Evolutionary conservation across 768 basidiomycete genomes (phyloP), one percentile per base, ranked within the genome.

Genomic region (Baorangia bicolor): DNA sequence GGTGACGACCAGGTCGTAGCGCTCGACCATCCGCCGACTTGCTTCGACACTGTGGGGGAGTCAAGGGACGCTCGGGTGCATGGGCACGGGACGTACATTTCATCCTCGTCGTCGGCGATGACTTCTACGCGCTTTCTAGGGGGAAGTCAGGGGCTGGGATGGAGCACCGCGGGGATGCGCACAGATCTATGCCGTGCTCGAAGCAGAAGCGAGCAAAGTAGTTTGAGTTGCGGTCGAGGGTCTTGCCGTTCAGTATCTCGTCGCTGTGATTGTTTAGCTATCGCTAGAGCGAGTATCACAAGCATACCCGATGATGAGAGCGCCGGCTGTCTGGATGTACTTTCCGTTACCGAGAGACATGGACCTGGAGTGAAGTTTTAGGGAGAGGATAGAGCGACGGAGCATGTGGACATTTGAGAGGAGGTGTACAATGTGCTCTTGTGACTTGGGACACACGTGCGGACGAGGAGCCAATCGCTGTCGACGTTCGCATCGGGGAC

Each of bases 211-310:
- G 85, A 3, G 93, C 92, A 65, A 96, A 91, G 73, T 84, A 90
- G 69, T 94, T 83, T 2, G 89, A 90, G 73, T 94, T 93, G 14
- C 82, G 76, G 70, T 93, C 92, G 45, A 83, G 81, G 0, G 91
- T 93, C 79, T 94, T 93, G 41, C 94, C 94, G 59, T 96, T 96
- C 49, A 98, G 74, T 34, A 96, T 93, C 65, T 96, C 93, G 71
- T 95, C 92, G 10, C 92, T 93, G 62, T 20, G 28, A 4, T 0
- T 4, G 14, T 11, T 58, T 0, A 57, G 37, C 31, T 8, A 16
- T 11, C 4, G 1, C 2, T 10, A 7, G 6, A 2, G 16, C 1
- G 16, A 2, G 0, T 4, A 3, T 1, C 20, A 6, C 2, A n/a
- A 14, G 23, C 77, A 48, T 55, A 87, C 89, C 90, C 90, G 58